Evolutionary conservation across 2,329 filamentous ascomycete genomes (phyloP).

Genomic region (Helicocarpus griseus): DNA sequence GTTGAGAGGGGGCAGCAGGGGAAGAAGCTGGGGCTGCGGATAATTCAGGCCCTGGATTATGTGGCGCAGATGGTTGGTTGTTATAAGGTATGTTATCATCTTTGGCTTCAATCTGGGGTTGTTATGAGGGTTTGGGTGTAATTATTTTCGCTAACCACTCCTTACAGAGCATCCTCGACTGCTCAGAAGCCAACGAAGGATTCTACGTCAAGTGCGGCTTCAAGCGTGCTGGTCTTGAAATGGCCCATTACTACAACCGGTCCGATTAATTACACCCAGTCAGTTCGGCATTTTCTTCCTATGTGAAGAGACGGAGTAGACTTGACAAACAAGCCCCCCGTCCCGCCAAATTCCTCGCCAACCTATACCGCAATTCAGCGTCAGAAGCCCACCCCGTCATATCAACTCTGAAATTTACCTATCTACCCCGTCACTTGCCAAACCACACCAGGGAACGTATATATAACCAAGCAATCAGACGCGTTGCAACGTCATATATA

Average conservation of each 20-base stretch:
- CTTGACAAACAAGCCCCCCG: no score
- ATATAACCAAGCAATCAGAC: no score
- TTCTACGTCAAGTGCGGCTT: conserved; percentile 99
- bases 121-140: not conserved
- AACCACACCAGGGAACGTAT: no score
- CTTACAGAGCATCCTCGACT: conserved; percentile 77
- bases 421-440: no score
- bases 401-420: no score
- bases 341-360: no score
- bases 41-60: conserved; percentile 88
- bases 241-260: conserved; percentile 77
- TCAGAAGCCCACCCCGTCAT: no score
- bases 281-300: no score
- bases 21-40: conserved; percentile 85
- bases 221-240: conserved; percentile 81
- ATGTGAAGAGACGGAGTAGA: no score
- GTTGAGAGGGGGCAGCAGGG: conserved; percentile 93
- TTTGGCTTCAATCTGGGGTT: conserved; percentile 3
- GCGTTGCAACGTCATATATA: no score
- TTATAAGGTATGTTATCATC: conserved; percentile 57
- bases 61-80: conserved; percentile 83
- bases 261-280: no score
- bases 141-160: conserved; percentile 9
- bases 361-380: no score
- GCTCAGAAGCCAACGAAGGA: conserved; percentile 89